These are phyloP conservation scores for Phytopythium helicoides DNA, from an alignment of 352 stramenopile genomes.

Conservation along the genomic window DNA sequence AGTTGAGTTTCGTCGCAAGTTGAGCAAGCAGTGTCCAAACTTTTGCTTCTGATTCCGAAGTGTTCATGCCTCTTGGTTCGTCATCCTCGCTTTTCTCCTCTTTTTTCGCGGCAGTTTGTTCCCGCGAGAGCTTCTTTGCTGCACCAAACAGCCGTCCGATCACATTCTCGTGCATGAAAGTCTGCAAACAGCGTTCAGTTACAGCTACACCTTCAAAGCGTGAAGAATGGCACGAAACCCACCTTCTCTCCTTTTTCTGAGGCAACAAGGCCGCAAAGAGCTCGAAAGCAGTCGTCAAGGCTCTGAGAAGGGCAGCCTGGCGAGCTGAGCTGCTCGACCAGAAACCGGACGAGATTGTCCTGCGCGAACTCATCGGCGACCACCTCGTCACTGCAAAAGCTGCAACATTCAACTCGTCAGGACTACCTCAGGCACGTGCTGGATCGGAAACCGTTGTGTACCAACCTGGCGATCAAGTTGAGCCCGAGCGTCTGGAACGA, in stretches of 20 bases:
- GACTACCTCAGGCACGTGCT: too few relatives aligned
- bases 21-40: conserved; percentile 50
- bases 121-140: conserved; percentile 41
- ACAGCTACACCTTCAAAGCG: too few relatives aligned
- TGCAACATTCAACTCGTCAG: conserved; percentile 21
- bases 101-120: background rate
- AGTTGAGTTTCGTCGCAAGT: conserved; percentile 25
- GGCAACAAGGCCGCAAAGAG: conserved; percentile 37
- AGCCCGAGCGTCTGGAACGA: conserved; percentile 75
- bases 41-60: conserved; percentile 15
- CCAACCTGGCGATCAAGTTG: conserved; percentile 80
- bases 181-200: too few relatives aligned
- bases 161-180: conserved; percentile 40
- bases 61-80: background rate
- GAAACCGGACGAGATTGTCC: conserved; percentile 56
- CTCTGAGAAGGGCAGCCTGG: conserved; percentile 19
- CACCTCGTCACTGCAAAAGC: conserved; percentile 57
- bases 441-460: too few relatives aligned
- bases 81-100: background rate
- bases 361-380: conserved; percentile 58
- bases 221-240: too few relatives aligned
- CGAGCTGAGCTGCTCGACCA: conserved; percentile 47
- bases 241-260: conserved; percentile 51
- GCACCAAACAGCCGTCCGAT: conserved; percentile 43
- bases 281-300: conserved; percentile 48